These are phyloP conservation scores for Pleurotus eryngii DNA, from an alignment of 768 basidiomycete species.

Conservation along the genomic window DNA sequence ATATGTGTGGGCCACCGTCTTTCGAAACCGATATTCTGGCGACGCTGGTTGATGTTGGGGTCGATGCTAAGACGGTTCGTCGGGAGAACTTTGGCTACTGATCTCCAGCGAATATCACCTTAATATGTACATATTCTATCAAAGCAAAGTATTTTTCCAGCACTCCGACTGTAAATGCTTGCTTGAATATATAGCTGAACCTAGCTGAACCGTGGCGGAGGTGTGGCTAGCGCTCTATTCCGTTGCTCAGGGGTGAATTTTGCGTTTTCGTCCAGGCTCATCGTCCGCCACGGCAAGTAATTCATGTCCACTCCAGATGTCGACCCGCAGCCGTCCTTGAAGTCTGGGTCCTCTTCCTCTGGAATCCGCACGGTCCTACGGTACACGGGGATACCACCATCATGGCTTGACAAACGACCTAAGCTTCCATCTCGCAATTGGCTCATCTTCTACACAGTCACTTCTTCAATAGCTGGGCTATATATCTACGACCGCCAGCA, in stretches of 20 bases:
- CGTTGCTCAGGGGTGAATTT: slow-evolving; percentile 5
- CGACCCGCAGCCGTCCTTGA: neutral
- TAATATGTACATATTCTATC: slow-evolving; percentile 1
- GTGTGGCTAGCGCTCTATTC: neutral
- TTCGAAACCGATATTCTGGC: slow-evolving; percentile 40
- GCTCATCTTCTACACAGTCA: slow-evolving; percentile 86
- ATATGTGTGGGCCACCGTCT: slow-evolving; percentile 47
- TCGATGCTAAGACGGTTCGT: slow-evolving; percentile 27
- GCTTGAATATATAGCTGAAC: too few relatives aligned
- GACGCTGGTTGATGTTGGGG: slow-evolving; percentile 30
- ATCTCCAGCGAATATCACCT: neutral
- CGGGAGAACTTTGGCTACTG: slow-evolving; percentile 45
- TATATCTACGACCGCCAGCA: slow-evolving; percentile 86
- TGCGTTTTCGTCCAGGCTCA: neutral
- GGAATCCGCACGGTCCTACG: slow-evolving; percentile 61
- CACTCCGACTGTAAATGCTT: too few relatives aligned
- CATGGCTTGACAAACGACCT: slow-evolving; percentile 83
- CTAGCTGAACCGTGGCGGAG: too few relatives aligned
- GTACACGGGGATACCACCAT: slow-evolving; percentile 67
- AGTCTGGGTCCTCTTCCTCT: slow-evolving; percentile 26
- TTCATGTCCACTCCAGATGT: slow-evolving; percentile 1
- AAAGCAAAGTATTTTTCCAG: too few relatives aligned
- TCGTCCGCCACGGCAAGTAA: neutral
- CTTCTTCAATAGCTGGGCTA: slow-evolving; percentile 63
- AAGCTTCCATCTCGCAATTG: slow-evolving; percentile 89